A percentile compares a stretch with the other conserved stretches of the same genome.
Conservation (phyloP, 1,284 basidiomycete species). For the Tilletiopsis washingtonensis region DNA sequence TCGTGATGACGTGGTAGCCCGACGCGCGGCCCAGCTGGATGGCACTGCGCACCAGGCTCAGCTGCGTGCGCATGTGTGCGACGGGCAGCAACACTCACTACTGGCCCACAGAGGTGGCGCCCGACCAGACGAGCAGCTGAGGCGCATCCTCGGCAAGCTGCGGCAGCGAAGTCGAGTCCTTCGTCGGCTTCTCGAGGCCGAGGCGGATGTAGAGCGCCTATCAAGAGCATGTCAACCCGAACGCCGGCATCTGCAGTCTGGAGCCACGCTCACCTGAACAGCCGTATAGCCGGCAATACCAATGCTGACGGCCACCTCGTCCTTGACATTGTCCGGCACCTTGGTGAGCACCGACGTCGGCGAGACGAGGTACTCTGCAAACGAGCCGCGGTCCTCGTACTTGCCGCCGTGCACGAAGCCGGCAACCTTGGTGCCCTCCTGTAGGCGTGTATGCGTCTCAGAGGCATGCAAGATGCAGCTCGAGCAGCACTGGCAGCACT, state of each 20-base stretch:
- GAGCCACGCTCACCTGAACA: constrained; percentile 19
- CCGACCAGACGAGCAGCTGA: constrained; percentile 53
- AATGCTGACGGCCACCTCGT: constrained; percentile 19
- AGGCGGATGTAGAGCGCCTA: constrained; percentile 30
- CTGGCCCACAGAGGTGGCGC: constrained; percentile 55
- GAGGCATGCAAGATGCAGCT: no score
- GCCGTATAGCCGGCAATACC: constrained; percentile 40
- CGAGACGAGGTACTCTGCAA: constrained; percentile 47
- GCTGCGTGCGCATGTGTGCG: neutral
- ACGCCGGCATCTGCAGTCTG: constrained; percentile 45
- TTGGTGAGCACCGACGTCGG: constrained; percentile 22
- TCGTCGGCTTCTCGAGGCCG: constrained; percentile 14
- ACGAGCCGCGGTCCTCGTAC: constrained; percentile 41
- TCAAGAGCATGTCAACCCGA: no score
- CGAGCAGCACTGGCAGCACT: no score
- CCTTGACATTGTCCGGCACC: constrained; percentile 26
- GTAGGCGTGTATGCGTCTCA: no score
- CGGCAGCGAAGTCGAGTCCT: constrained; percentile 15
- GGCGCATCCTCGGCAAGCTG: constrained; percentile 14
- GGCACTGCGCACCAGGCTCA: constrained; percentile 13
- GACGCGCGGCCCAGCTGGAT: constrained; percentile 45
- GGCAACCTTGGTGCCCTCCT: constrained; percentile 58
- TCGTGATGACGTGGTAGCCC: constrained; percentile 53
- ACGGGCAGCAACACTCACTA: constrained; percentile 14
- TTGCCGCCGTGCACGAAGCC: constrained; percentile 52